Percentiles rank a stretch among this genome's conserved stretches.
Conservation (phyloP, 208 protist species). For the Strigomonas galati region DNA sequence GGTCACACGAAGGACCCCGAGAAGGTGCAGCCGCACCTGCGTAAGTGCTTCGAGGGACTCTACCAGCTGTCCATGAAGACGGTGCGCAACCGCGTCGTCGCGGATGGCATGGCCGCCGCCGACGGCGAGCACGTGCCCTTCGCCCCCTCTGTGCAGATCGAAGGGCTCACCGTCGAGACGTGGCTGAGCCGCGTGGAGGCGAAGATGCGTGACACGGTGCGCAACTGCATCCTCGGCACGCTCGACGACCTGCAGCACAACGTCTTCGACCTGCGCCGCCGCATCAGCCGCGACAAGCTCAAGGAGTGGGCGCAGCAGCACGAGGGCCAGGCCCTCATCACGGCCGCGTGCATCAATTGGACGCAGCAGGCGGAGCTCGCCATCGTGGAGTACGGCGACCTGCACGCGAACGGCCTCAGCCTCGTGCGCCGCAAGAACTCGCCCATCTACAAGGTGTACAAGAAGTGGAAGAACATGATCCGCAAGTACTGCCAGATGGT, state of each 20-base stretch:
- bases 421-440: slow-evolving; percentile 87
- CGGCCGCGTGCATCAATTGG: slow-evolving; percentile 96
- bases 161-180: slow-evolving; percentile 90
- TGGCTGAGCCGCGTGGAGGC: slow-evolving; percentile 93
- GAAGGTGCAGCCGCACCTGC: slow-evolving; percentile 96
- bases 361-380: slow-evolving; percentile 91
- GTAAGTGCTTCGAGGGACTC: slow-evolving; percentile 97
- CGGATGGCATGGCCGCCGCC: slow-evolving; percentile 78
- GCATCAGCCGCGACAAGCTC: slow-evolving; percentile 69
- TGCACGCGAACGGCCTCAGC: slow-evolving; percentile 72
- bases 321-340: slow-evolving; percentile 95
- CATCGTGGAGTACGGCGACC: slow-evolving; percentile 85
- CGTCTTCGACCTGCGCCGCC: slow-evolving; percentile 73
- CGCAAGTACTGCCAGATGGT: slow-evolving; percentile 96
- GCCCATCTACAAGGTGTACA: slow-evolving; percentile 90
- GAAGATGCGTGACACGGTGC: slow-evolving; percentile 92
- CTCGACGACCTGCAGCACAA: slow-evolving; percentile 77
- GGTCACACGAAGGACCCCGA: slow-evolving; percentile 95
- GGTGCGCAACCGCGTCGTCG: slow-evolving; percentile 65
- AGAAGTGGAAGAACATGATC: slow-evolving; percentile 94
- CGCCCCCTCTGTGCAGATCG: slow-evolving; percentile 72
- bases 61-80: slow-evolving; percentile 85
- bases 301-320: slow-evolving; percentile 90
- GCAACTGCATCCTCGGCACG: slow-evolving; percentile 75
- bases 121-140: slow-evolving; percentile 96